Evolutionary conservation across 768 basidiomycete species (phyloP), one percentile per base, ranked within the genome.

Genomic region (Inosperma sp.): DNA sequence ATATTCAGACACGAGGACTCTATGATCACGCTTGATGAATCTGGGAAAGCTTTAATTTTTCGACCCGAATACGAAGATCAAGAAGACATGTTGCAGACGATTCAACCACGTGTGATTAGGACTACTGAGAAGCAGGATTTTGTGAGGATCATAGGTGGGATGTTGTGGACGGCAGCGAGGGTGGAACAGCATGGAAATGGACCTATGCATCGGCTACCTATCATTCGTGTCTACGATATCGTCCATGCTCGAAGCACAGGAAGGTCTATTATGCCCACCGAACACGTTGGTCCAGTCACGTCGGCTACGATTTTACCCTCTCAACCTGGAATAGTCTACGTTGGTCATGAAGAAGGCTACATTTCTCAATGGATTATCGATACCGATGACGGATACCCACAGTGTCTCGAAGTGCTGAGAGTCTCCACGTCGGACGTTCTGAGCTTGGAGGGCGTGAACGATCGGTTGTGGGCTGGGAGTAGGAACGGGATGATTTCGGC

Each of bases 331-430:
- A 66, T 73, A 23, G 86, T 90, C 31, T 96, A 85, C 59, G 72
- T 99, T 27, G 93, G 88, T 0, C 95, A 99, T 59, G 94, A 98
- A 65, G 93, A 88, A 34, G 95, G 95, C 0, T 84, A 77, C 60
- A 75, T 98, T 55, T 86, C 84, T 2, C 72, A 94, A n/a, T 99
- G 96, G 93, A 59, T 68, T 19, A 54, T 80, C 8, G 71, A 72
- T 2, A 74, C 76, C 0, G 70, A 68, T 2, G 83, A 81, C 52
- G 81, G 79, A 33, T 70, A 75, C 36, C 86, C 87, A 1, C 63
- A 62, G 7, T 95, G 89, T 61, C 60, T 80, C 12, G 86, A 88
- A 55, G 84, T 88, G 21, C 72, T 91, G 60, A 91, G 88, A 68
- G 82, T 96, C 42, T 81, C 86, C 5, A 72, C 78, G 25, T 91